Base-by-base conservation (phyloP, 2,329 filamentous ascomycete genomes). In the Didymella glomerata region DNA sequence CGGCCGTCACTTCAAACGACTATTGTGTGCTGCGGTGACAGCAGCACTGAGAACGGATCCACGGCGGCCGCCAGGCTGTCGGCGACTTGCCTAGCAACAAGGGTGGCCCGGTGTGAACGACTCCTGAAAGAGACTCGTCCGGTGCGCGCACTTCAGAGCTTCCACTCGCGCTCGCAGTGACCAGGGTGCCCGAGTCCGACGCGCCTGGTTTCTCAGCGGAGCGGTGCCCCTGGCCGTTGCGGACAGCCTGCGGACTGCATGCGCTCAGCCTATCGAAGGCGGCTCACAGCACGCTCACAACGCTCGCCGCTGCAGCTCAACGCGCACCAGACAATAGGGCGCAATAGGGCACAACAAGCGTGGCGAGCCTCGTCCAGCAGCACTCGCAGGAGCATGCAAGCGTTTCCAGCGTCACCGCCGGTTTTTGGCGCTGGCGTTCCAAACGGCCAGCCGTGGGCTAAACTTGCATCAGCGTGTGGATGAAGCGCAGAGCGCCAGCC, bases 401-500 rank as follows among this genome's bases (percentile, higher is more conserved):
- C 61, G 53, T 61, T 52, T 60, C 62, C 51, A 59, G 59, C 61
- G 60, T 65, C 63, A 64, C 63, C 46, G 56, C 54, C 58, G 54
- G 61, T 50, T 56, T 60, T 57, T 63, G 66, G 64, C 61, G 63
- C 65, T 60, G 56, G 58, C 60, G 62, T 61, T 59, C 57, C 50
- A 72, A 68, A 67, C 64, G 66, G 64, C 55, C 57, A 58, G 61
- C 61, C 60, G 61, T 62, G 54, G 59, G 56, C 56, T 59, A 59
- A 58, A 54, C 49, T 54, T 58, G 49, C 56, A 58, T 65, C 64
- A 63, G 63, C 61, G 7, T 51, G 54, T 54, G 48, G 57, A 54
- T 50, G 56, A 52, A 53, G 54, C 56, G 57, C 53, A 41, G 57
- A 49, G 14, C 13, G 58, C 57, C n/a, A 55, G 28, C 11, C 57